These are phyloP conservation scores for Arabidopsis suecica DNA, from an alignment of 345 rosid species.

Conservation along the genomic window DNA sequence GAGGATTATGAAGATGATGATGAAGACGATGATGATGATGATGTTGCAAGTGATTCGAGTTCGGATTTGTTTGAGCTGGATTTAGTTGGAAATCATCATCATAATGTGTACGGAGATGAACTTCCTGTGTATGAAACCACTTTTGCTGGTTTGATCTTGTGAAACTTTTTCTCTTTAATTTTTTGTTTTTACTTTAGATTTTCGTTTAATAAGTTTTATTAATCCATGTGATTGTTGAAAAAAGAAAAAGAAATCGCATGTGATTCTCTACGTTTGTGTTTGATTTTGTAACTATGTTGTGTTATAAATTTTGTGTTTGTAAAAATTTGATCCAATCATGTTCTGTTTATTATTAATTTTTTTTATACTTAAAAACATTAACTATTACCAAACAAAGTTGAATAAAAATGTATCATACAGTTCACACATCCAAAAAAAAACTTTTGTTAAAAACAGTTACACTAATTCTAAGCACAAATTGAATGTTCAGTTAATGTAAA, in stretches of 20 bases:
- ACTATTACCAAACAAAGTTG: background rate
- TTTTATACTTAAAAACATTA: background rate
- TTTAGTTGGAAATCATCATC: slow-evolving; percentile 58
- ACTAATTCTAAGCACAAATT: background rate
- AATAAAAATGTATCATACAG: background rate
- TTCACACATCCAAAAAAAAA: too few species aligned
- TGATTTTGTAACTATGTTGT: slow-evolving; percentile 33
- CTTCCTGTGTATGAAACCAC: slow-evolving; percentile 97
- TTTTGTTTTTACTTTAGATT: slow-evolving; percentile 8
- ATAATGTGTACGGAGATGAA: slow-evolving; percentile 75
- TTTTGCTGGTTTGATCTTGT: slow-evolving; percentile 49
- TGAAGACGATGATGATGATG: slow-evolving; percentile 61
- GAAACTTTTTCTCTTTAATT: slow-evolving; percentile 16
- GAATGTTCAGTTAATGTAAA: background rate
- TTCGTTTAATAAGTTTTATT: slow-evolving; percentile 2
- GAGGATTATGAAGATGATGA: slow-evolving; percentile 49
- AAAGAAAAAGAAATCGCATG: slow-evolving; percentile 2
- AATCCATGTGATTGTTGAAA: slow-evolving; percentile 18
- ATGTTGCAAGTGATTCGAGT: slow-evolving; percentile 51
- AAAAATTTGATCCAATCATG: slow-evolving; percentile 14
- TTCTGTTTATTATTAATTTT: background rate
- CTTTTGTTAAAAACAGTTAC: background rate
- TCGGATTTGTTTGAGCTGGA: slow-evolving; percentile 89
- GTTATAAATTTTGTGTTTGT: slow-evolving; percentile 30
- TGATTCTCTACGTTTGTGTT: slow-evolving; percentile 23